Base-by-base conservation (phyloP, 2,329 filamentous ascomycete genomes). In the Balansia obtecta region DNA sequence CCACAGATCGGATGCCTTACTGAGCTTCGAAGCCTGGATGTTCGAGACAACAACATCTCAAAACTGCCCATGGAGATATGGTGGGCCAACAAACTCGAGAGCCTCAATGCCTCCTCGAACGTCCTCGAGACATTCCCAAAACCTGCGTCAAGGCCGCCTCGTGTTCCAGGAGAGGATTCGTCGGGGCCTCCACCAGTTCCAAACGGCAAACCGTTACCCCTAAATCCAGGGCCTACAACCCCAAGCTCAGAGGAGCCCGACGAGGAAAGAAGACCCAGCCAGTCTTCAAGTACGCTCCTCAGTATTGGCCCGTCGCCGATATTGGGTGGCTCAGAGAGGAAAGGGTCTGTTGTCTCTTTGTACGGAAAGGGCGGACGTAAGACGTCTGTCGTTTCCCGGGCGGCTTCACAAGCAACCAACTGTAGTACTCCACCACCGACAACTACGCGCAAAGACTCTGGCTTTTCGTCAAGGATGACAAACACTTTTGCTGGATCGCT, bases 51-150 rank as follows among this genome's bases (percentile, higher is more conserved):
- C 71, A 98, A 97, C 61, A 77, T 98, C 52, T 85, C 84, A 56
- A 85, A 85, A 60, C 73, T 98, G 33, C 93, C 93, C 2, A 81
- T 87, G 62, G 93, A 98, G 62, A 77, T 98, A n/a, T 98, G 93
- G 93, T 91, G 88, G 74, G 91, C 91, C 48, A 84, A 85, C 58
- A 89, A 85, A 62, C 69, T 98, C 50, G 90, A 97, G 66, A 91
- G 85, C 0, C 77, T 98, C 52, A 98, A 98, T 59, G 83, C 95
- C 12, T 97, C 91, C 0, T 96, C 93, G 11, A 98, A 98, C 58
- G 84, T 97, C 7, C 74, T 98, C 18, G 85, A 90, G 47, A 82
- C 80, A 40, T 97, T 98, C 62, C 93, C 93, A 1, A 96, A 95
- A 63, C 88, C 88, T 20, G 77, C 83, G 1, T 85, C 85, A 9